A percentile compares a stretch with the other conserved stretches of the same genome.
Evolutionary conservation across 1,284 basidiomycete species (phyloP).

Genomic region (Anthracocystis walkeri): DNA sequence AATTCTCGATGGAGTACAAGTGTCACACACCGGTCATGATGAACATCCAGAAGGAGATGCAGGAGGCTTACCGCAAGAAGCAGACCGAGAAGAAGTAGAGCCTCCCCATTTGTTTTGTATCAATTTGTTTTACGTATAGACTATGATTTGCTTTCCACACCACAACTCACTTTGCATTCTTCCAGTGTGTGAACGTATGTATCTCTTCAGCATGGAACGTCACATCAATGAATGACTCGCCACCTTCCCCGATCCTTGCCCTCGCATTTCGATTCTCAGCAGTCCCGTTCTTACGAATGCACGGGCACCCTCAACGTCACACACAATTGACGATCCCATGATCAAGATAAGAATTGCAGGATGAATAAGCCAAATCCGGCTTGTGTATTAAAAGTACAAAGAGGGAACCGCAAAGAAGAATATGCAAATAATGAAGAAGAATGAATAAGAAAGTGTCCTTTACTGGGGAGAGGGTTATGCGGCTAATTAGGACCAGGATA

Average conservation of each 20-base stretch:
- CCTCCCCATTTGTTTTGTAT: conserved; percentile 6
- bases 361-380: background rate
- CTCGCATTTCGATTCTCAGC: too few relatives aligned
- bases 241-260: too few relatives aligned
- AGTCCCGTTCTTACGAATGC: background rate
- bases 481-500: conserved; percentile 40
- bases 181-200: background rate
- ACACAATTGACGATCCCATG: background rate
- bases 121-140: conserved; percentile 26
- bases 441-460: background rate
- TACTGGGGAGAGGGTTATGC: conserved; percentile 1
- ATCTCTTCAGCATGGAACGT: too few relatives aligned
- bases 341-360: background rate
- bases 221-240: too few relatives aligned
- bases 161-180: conserved; percentile 26
- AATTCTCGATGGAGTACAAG: conserved; percentile 87
- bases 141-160: conserved; percentile 6
- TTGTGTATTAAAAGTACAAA: conserved; percentile 2
- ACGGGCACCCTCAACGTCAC: background rate
- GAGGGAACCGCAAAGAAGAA: background rate
- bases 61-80: conserved; percentile 71
- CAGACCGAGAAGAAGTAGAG: conserved; percentile 47
- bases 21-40: conserved; percentile 86
- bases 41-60: conserved; percentile 85
- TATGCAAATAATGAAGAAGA: background rate